Percentiles rank a stretch among this genome's conserved stretches.
phyloP scores from a whole-genome alignment of 352 stramenopile genomes.

The Pythium pectinolyticum region DNA sequence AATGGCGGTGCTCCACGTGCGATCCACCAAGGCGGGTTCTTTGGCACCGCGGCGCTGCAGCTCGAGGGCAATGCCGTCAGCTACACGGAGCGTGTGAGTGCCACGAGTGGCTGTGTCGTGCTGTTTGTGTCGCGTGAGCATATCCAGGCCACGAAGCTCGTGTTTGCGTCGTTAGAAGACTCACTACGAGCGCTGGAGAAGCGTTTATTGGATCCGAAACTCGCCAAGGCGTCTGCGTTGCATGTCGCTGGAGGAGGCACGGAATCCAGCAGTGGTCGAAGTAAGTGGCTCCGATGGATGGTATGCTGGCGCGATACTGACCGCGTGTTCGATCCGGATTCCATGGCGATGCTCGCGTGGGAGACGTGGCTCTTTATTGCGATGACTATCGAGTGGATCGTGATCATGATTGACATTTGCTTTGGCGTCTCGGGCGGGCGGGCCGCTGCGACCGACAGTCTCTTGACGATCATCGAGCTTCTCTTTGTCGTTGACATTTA shows the following conservation, averaged over 20 bases:
- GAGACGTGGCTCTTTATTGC: constrained; percentile 56
- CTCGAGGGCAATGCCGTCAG: constrained; percentile 37
- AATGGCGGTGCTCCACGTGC: constrained; percentile 38
- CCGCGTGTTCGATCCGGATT: constrained; percentile 55
- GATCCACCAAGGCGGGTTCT: constrained; percentile 52
- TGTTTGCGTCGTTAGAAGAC: constrained; percentile 34
- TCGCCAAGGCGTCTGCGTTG: constrained; percentile 44
- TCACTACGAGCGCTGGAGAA: constrained; percentile 45
- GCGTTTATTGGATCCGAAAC: constrained; percentile 50
- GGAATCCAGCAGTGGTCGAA: background rate
- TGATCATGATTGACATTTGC: constrained; percentile 50
- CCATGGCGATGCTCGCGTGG: constrained; percentile 45
- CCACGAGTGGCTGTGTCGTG: constrained; percentile 58
- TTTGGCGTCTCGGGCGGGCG: constrained; percentile 30
- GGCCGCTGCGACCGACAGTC: constrained; percentile 19
- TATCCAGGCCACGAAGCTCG: constrained; percentile 36
- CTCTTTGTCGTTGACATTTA: constrained; percentile 60
- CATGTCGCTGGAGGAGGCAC: background rate
- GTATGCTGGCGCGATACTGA: constrained; percentile 17
- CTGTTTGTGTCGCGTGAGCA: constrained; percentile 54
- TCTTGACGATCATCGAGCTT: constrained; percentile 44
- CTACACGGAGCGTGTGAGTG: constrained; percentile 49
- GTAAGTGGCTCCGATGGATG: background rate
- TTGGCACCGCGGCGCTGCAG: constrained; percentile 45
- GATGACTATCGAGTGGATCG: constrained; percentile 53